Evolutionary conservation across 768 basidiomycete genomes (phyloP).

Genomic region (Lentinula aciculospora): DNA sequence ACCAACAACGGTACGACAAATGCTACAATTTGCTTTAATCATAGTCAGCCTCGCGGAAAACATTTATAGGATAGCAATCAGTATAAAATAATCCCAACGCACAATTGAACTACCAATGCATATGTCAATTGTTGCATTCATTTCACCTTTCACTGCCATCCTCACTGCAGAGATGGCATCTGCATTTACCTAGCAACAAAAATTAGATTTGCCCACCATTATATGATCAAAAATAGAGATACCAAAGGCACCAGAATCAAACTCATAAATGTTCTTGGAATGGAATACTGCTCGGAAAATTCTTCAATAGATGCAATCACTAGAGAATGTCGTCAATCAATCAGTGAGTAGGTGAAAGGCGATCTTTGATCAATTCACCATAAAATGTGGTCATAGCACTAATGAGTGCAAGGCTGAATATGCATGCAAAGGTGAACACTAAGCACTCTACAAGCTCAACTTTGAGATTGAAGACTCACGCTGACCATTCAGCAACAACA

Average conservation of each 20-base stretch:
- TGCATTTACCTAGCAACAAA: slow-evolving; percentile 37
- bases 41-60: neutral
- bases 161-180: slow-evolving; percentile 73
- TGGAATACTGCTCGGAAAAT: slow-evolving; percentile 70
- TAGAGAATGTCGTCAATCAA: slow-evolving; percentile 17
- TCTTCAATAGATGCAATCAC: slow-evolving; percentile 92
- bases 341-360: slow-evolving; percentile 17
- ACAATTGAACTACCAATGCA: slow-evolving; percentile 82
- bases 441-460: slow-evolving; percentile 36
- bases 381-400: neutral
- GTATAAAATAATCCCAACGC: slow-evolving; percentile 19
- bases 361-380: neutral
- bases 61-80: too few species aligned
- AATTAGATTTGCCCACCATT: too few species aligned
- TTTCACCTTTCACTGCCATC: slow-evolving; percentile 79
- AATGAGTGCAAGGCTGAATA: neutral
- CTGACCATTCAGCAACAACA: neutral
- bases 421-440: neutral
- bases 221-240: slow-evolving; percentile 33
- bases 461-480: slow-evolving; percentile 53
- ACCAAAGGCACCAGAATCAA: slow-evolving; percentile 83
- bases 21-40: slow-evolving; percentile 69
- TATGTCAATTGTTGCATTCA: slow-evolving; percentile 70
- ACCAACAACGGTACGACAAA: slow-evolving; percentile 89
- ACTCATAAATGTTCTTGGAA: slow-evolving; percentile 83